Base-by-base conservation (phyloP, 2,329 filamentous ascomycete species). In the Colletotrichum chlorophyti region DNA sequence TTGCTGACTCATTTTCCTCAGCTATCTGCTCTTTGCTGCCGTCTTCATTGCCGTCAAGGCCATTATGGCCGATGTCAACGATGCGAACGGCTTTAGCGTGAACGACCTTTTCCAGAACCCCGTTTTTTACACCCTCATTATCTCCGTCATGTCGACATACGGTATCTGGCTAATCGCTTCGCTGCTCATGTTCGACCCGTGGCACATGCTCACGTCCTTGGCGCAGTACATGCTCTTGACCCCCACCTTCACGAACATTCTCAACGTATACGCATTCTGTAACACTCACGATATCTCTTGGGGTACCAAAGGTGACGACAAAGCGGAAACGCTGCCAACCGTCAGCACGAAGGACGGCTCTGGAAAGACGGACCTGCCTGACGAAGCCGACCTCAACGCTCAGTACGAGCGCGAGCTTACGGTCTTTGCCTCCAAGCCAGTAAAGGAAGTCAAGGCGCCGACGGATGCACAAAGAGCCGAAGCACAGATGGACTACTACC, bases 231-330 rank as follows among this genome's bases (percentile, higher is more conserved):
- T 98, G 66, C 85, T 98, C 37, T 83, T 99, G 57, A 97, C 93
- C 1, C 95, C 95, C 0, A 97, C 93, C 1, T 99, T 97, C 77
- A 96, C 96, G 79, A 99, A 98, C 76, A 93, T 98, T 58, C 87
- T 99, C 68, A 99, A 98, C 80, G 95, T 99, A 55, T 99, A 98
- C 76, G 94, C 94, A 61, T 99, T 99, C 77, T 98, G 93, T 78
- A 97, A 97, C 76, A 97, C 93, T 23, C 93, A 97, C 82, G 93
- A 97, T 70, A 95, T 97, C 64, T 96, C 93, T 4, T 97, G 93
- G 93, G 93, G 93, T 69, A 99, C 95, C 37, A 99, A 98, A 76
- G 95, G 95, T 67, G 95, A 98, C 72, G 94, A 97, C 77, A 97
- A 97, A 74, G 84, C 94, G 6, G 93, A 96, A 67, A 93, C 94